A percentile compares a stretch with the other conserved stretches of the same genome.
These are phyloP conservation scores for Scalesia atractyloides DNA, from an alignment of 129 eudicot species.

Conservation along the genomic window DNA sequence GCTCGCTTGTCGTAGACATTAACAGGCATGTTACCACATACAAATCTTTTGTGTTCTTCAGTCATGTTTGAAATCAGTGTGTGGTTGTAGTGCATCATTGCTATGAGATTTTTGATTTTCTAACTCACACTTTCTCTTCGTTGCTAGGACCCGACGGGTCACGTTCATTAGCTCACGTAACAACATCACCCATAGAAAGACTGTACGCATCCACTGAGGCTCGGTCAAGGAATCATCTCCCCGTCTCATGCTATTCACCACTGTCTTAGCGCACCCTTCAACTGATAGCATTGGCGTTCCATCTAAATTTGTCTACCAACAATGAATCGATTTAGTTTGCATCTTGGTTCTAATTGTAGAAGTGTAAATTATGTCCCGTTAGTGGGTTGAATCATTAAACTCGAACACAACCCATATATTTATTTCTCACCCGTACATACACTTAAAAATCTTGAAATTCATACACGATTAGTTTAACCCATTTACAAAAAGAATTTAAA, in stretches of 20 bases:
- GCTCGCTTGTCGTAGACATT: no score
- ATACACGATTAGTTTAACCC: no score
- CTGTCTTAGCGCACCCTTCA: slow-evolving; percentile 30
- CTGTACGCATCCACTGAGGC: slow-evolving; percentile 28
- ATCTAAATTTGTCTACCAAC: slow-evolving; percentile 25
- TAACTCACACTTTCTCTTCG: not conserved
- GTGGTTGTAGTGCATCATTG: not conserved
- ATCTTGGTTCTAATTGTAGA: no score
- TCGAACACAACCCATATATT: no score
- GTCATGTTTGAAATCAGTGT: not conserved
- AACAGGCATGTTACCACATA: not conserved
- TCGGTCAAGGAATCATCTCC: slow-evolving; percentile 39
- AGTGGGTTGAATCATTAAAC: no score
- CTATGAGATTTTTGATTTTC: not conserved
- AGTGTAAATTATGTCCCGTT: no score
- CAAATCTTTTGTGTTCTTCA: not conserved
- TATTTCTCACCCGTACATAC: no score
- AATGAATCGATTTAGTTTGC: slow-evolving; percentile 5
- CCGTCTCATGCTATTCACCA: slow-evolving; percentile 26
- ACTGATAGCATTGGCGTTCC: slow-evolving; percentile 18
- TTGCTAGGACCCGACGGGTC: not conserved
- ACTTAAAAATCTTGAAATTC: no score
- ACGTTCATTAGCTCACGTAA: not conserved
- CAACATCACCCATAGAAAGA: slow-evolving; percentile 20
- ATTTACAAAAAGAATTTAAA: no score